These are phyloP conservation scores for Xylaria arbuscula DNA, from an alignment of 2,329 filamentous ascomycete species.

Conservation along the genomic window DNA sequence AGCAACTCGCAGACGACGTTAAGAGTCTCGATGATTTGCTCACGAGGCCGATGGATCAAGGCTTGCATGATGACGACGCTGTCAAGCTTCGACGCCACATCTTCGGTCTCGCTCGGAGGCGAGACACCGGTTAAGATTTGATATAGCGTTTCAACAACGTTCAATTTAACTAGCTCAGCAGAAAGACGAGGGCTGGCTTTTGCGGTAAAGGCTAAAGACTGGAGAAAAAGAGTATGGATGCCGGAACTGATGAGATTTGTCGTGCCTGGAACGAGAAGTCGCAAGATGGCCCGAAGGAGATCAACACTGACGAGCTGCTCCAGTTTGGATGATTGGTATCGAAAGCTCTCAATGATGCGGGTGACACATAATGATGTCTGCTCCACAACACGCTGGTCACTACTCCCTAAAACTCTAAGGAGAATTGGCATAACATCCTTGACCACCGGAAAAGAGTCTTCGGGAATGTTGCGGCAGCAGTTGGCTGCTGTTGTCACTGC, in stretches of 20 bases:
- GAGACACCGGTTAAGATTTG: conserved; percentile 97
- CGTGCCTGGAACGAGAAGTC: conserved; percentile 89
- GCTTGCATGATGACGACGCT: conserved; percentile 99
- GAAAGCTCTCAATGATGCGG: conserved; percentile 96
- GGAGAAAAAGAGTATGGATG: conserved; percentile 96
- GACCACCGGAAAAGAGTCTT: conserved; percentile 91
- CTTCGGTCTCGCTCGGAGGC: conserved; percentile 80
- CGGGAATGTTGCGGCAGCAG: conserved; percentile 95
- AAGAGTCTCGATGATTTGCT: conserved; percentile 96
- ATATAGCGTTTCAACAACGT: conserved; percentile 96
- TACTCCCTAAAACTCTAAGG: conserved; percentile 88
- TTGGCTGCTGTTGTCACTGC: conserved; percentile 98
- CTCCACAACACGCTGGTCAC: conserved; percentile 95
- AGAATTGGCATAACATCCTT: conserved; percentile 97
- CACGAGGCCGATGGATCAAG: conserved; percentile 91
- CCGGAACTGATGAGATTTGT: conserved; percentile 94
- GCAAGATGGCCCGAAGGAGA: conserved; percentile 83
- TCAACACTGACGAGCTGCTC: conserved; percentile 93
- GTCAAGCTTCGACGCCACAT: conserved; percentile 87
- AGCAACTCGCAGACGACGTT: conserved; percentile 97
- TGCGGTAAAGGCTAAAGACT: conserved; percentile 89
- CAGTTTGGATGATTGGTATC: conserved; percentile 84
- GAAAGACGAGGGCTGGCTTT: conserved; percentile 88
- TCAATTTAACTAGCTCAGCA: conserved; percentile 92
- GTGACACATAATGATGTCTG: conserved; percentile 96